A percentile compares a stretch with the other conserved stretches of the same genome.
phyloP scores from a whole-genome alignment of 768 basidiomycete species.

The Tremella yokohamensis region DNA sequence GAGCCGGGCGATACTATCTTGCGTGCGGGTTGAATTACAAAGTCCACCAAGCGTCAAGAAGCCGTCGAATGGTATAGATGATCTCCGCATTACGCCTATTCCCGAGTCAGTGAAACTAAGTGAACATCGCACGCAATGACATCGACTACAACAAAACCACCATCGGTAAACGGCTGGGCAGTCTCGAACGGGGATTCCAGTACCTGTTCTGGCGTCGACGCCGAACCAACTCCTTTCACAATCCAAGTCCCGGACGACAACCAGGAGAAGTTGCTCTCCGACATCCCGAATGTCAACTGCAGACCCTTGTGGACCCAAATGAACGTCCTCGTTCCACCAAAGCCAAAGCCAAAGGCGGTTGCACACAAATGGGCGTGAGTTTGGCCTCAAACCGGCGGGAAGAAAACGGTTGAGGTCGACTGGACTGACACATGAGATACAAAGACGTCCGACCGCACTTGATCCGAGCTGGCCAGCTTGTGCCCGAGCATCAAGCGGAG shows the following conservation, averaged over 20 bases:
- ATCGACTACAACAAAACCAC: too few species aligned
- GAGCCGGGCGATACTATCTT: too few species aligned
- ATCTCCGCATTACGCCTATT: too few species aligned
- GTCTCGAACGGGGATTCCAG: background rate
- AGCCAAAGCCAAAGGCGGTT: conserved; percentile 16
- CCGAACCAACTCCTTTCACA: background rate
- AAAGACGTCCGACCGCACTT: conserved; percentile 14
- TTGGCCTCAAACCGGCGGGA: background rate
- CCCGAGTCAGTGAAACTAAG: too few species aligned
- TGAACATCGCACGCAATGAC: too few species aligned
- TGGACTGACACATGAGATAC: background rate
- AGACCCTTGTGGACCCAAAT: conserved; percentile 18
- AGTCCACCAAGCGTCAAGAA: too few species aligned
- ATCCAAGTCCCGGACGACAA: conserved; percentile 11
- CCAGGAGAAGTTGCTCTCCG: conserved; percentile 16
- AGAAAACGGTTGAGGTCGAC: background rate
- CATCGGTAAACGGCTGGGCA: too few species aligned
- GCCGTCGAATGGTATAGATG: too few species aligned
- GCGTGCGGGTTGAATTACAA: too few species aligned
- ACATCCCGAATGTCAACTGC: conserved; percentile 7
- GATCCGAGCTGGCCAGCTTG: conserved; percentile 17
- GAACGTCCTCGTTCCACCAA: conserved; percentile 13
- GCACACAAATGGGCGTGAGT: conserved; percentile 25
- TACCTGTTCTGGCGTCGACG: background rate
- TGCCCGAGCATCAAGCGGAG: conserved; percentile 17